phyloP scores from a whole-genome alignment of 371 early-diverging fungal genomes.

The Fennellomyces sp. region DNA sequence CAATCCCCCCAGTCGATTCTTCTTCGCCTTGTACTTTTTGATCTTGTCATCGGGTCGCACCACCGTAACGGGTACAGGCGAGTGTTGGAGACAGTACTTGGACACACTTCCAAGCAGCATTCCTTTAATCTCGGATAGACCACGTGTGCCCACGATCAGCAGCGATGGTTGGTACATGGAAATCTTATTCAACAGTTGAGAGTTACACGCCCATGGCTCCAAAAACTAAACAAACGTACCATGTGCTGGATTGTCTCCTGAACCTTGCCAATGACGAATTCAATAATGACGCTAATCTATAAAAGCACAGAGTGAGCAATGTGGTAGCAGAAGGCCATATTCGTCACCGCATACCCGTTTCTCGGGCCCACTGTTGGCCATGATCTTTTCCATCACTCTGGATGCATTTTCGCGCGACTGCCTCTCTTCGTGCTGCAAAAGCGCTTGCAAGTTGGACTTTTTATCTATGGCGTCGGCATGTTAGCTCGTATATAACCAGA shows the following conservation, averaged over 20 bases:
- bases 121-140: slow-evolving; percentile 59
- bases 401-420: slow-evolving; percentile 53
- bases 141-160: slow-evolving; percentile 62
- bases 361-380: slow-evolving; percentile 28
- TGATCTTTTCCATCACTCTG: slow-evolving; percentile 53
- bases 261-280: slow-evolving; percentile 64
- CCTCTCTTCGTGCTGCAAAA: slow-evolving; percentile 45
- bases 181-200: slow-evolving; percentile 30
- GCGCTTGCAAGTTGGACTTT: slow-evolving; percentile 38
- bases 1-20: slow-evolving; percentile 46
- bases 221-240: slow-evolving; percentile 34
- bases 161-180: slow-evolving; percentile 60
- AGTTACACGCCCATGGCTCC: not conserved
- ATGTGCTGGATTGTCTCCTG: slow-evolving; percentile 64
- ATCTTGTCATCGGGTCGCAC: slow-evolving; percentile 58
- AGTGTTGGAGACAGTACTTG: slow-evolving; percentile 62
- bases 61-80: slow-evolving; percentile 60
- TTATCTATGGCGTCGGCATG: too few relatives aligned
- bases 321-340: not conserved
- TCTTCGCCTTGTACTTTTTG: slow-evolving; percentile 51
- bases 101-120: slow-evolving; percentile 61
- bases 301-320: too few relatives aligned
- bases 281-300: slow-evolving; percentile 60
- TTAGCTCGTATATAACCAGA: too few relatives aligned
- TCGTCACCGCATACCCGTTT: slow-evolving; percentile 30